A percentile compares a stretch with the other conserved stretches of the same genome.
Evolutionary conservation across 2,329 filamentous ascomycete genomes (phyloP).

Genomic region (Aspergillus bombycis): DNA sequence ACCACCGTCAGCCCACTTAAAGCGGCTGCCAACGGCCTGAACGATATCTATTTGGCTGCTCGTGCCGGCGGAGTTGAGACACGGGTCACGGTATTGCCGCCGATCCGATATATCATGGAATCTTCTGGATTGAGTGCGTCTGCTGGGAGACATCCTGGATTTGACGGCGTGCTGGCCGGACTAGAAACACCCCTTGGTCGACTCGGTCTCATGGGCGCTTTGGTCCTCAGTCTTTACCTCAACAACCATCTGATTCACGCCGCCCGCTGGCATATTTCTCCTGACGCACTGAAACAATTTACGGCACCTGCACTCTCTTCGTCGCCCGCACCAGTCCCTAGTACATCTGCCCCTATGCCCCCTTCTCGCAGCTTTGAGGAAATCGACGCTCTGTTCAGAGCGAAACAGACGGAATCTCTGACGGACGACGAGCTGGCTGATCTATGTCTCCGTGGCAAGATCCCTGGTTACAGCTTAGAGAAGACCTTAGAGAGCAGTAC

Average conservation of each 20-base stretch:
- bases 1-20: no score
- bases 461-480: conserved; percentile 93
- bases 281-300: background rate
- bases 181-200: background rate
- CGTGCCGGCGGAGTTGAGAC: background rate
- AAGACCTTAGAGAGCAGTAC: conserved; percentile 75
- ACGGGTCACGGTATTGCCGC: background rate
- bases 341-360: background rate
- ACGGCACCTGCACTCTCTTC: background rate
- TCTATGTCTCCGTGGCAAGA: conserved; percentile 84
- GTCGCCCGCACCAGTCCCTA: background rate
- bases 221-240: conserved; percentile 1
- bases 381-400: conserved; percentile 75
- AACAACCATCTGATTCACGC: conserved; percentile 5
- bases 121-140: background rate
- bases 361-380: conserved; percentile 54
- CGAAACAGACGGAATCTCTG: conserved; percentile 76
- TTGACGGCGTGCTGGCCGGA: background rate
- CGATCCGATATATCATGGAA: background rate
- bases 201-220: background rate
- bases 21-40: background rate
- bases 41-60: background rate
- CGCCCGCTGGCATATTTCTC: background rate
- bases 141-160: no score
- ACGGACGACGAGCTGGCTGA: conserved; percentile 83